A percentile compares a stretch with the other conserved stretches of the same genome.
Conservation (phyloP, 805 yeast genomes). For the Candida multigemmis region DNA sequence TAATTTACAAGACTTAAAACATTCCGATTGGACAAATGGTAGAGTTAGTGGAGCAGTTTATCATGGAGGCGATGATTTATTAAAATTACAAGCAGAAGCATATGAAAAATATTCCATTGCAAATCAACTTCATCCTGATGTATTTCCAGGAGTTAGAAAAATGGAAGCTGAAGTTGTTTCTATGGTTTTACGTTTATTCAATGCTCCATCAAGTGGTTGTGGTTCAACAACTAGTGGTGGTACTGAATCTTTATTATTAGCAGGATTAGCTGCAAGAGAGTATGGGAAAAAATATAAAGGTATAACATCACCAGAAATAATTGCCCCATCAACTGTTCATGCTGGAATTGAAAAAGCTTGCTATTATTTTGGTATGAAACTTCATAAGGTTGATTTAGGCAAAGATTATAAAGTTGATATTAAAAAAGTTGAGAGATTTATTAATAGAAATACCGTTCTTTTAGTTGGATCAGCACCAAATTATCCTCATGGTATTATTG, state of each 20-base stretch:
- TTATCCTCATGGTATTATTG: conserved; percentile 93
- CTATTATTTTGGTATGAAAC: conserved; percentile 76
- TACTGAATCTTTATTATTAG: conserved; percentile 80
- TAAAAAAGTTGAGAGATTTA: conserved; percentile 48
- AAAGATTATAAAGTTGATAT: conserved; percentile 60
- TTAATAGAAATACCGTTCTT: conserved; percentile 73
- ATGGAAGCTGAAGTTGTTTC: conserved; percentile 94
- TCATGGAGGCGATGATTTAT: conserved; percentile 83
- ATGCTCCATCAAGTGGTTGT: conserved; percentile 53
- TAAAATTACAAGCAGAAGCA: conserved; percentile 67
- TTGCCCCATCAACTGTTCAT: conserved; percentile 85
- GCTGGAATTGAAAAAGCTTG: conserved; percentile 96
- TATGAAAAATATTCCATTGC: conserved; percentile 75
- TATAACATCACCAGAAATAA: conserved; percentile 66
- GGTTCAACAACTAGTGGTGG: conserved; percentile 94
- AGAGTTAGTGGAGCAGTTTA: conserved; percentile 92
- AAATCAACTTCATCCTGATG: conserved; percentile 94
- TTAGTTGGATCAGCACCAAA: conserved; percentile 94
- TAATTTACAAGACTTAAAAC: conserved; percentile 40
- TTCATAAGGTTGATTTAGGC: conserved; percentile 74
- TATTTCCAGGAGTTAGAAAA: conserved; percentile 91
- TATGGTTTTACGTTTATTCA: conserved; percentile 74
- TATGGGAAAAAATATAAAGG: conserved; percentile 52
- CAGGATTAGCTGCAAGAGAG: conserved; percentile 85
- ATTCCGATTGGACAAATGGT: conserved; percentile 78